Base-by-base conservation (phyloP, 2,329 filamentous ascomycete species). In the Ophiostoma perfectum region DNA sequence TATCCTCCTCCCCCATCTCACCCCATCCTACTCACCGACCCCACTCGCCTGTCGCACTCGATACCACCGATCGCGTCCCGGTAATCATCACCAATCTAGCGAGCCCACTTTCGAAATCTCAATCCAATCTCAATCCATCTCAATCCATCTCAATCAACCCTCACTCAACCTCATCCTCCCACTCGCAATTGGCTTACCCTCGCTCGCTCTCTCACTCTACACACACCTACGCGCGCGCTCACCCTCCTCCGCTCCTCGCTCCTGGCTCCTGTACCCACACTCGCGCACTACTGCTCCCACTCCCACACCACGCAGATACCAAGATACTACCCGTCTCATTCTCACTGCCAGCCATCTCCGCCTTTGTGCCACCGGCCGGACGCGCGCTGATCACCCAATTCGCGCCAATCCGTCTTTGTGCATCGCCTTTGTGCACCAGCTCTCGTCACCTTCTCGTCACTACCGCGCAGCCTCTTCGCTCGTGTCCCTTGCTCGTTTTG, bases 321-420 rank as follows among this genome's bases (percentile, higher is more conserved):
- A 60, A 12, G 4, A 36, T 11, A 52, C 52, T 36, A 27, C 18
- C 18, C 55, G 27, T 60, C 18, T 60, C 27, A 27, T 27, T 27
- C 55, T 38, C 27, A 36, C 55, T 60, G 55, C 55, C 27, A 60
- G 12, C 27, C 55, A 60, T 60, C 55, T 60, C 55, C 55, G 36
- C 36, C 55, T 64, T 55, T 38, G 44, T 41, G 27, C 27, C 11
- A 44, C 18, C 36, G 18, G 55, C 14, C 65, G 47, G 11, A 44
- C 27, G 27, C 52, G 55, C 55, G 55, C n/a, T 18, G 55, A 38
- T 60, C 55, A 9, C 38, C 47, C 11, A 58, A 39, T 45, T 27
- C 18, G 38, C 66, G 66, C 62, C 45, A 45, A 67, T 60, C 27
- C 55, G 55, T 38, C 55, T 60, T 12, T 27, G 55, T 60, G 45